These are phyloP conservation scores for Silybum marianum DNA, from an alignment of 129 eudicot genomes.

Conservation along the genomic window DNA sequence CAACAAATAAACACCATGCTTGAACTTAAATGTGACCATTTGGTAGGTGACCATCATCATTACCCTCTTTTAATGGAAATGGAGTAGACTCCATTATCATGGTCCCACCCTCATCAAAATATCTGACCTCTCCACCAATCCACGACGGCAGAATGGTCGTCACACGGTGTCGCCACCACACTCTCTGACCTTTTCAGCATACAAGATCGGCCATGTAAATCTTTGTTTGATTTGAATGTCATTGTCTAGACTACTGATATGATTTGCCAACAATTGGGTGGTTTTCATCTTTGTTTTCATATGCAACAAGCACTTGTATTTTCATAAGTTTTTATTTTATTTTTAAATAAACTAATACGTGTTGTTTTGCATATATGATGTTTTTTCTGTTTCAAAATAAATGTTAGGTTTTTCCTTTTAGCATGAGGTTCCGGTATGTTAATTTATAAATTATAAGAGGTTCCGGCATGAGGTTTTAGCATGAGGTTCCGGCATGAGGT, in stretches of 20 bases:
- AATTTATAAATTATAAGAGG: not conserved
- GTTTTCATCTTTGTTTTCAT: not conserved
- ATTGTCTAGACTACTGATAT: not conserved
- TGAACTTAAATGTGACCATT: constrained; percentile 12
- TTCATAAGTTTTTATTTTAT: too few relatives aligned
- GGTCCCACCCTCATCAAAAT: constrained; percentile 24
- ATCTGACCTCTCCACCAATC: constrained; percentile 9
- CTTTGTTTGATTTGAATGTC: constrained; percentile 9
- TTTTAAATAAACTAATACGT: too few relatives aligned
- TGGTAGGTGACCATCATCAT: constrained; percentile 15
- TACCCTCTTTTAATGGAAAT: constrained; percentile 2
- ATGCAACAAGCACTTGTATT: not conserved
- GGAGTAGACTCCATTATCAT: constrained; percentile 13
- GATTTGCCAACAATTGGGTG: not conserved
- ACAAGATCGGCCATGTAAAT: not conserved
- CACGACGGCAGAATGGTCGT: constrained; percentile 14
- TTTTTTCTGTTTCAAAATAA: too few relatives aligned
- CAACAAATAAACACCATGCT: constrained; percentile 15
- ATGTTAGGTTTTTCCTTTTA: not conserved
- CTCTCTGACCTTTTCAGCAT: not conserved
- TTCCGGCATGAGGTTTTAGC: too few relatives aligned
- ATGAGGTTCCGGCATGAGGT: not conserved
- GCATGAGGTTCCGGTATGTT: not conserved
- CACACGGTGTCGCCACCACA: not conserved
- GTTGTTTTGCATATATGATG: too few relatives aligned